Evolutionary conservation across 495 filamentous ascomycete genomes (phyloP), one percentile per base, ranked within the genome.

Genomic region (Penicillium arizonense): DNA sequence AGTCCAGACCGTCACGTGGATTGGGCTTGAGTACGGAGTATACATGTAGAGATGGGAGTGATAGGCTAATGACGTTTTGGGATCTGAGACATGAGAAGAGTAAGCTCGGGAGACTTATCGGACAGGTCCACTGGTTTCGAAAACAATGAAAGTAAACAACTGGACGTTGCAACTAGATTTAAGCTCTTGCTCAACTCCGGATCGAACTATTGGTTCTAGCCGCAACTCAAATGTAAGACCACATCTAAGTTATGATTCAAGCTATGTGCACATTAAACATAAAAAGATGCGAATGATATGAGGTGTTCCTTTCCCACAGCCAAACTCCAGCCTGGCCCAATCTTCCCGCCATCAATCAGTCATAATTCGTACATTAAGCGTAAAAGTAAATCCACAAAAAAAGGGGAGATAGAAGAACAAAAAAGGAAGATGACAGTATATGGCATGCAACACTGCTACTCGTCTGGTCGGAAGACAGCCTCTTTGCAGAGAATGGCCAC

Each of bases 401-500:
- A 24, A 38, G 23, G 3, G 16, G 24, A 34, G 51, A 35, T 38
- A 28, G 8, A 26, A 26, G 24, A 50, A 24, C 26, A 44, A 3
- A 32, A 49, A 32, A 3, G 32, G 32, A 16, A 23, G 16, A 39
- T 20, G 32, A 8, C 36, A 48, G 3, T 51, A 3, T 26, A 40
- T 32, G 10, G 41, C 40, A 40, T 3, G 23, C 36, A 48, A 55
- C 40, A 53, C 12, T 9, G 30, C 26, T 44, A 67, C 45, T 67
- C 61, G 24, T 81, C 74, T 9, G 77, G 77, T 47, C 69, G 79
- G 55, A 72, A 80, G 8, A 97, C 82, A 5, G 82, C 90, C 59
- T 96, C 91, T 67, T 86, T 87, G 73, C 91, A 94, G 26, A 92
- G 72, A 51, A 92, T 75, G 14, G 86, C 87, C 11, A 96, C 83